phyloP scores from a whole-genome alignment of 2,329 filamentous ascomycete species.

The Aspergillus fumigatus region DNA sequence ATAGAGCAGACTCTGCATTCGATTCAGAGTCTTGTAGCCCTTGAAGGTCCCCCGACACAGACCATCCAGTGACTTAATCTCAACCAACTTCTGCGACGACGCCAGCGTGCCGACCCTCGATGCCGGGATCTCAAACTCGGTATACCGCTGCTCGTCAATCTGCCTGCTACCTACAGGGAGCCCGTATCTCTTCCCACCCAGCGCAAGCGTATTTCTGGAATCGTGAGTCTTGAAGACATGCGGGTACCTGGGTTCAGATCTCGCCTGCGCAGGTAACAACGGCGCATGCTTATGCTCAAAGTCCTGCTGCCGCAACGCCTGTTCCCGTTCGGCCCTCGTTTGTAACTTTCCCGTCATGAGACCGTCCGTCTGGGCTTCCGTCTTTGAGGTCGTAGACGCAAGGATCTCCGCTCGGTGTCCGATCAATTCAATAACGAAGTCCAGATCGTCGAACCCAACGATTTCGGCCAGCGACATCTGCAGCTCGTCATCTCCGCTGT shows the following conservation, averaged over 20 bases:
- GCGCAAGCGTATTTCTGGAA: slow-evolving; percentile 79
- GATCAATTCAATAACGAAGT: slow-evolving; percentile 89
- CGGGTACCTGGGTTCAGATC: slow-evolving; percentile 73
- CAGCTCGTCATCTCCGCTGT: slow-evolving; percentile 74
- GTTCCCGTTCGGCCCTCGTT: slow-evolving; percentile 72
- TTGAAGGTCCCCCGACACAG: slow-evolving; percentile 88
- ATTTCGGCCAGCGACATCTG: slow-evolving; percentile 86
- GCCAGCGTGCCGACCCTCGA: slow-evolving; percentile 70
- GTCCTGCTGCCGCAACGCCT: slow-evolving; percentile 70
- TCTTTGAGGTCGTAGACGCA: slow-evolving; percentile 29
- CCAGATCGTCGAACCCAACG: slow-evolving; percentile 87
- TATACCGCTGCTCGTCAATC: slow-evolving; percentile 71
- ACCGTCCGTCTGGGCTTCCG: slow-evolving; percentile 40
- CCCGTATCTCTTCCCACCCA: slow-evolving; percentile 74
- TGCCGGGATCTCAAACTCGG: slow-evolving; percentile 84
- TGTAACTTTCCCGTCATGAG: slow-evolving; percentile 56
- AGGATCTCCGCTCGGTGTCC: slow-evolving; percentile 67
- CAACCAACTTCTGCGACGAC: slow-evolving; percentile 67
- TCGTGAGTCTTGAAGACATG: slow-evolving; percentile 85
- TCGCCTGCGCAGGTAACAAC: slow-evolving; percentile 66
- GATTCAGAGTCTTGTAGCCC: slow-evolving; percentile 87
- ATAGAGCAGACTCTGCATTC: slow-evolving; percentile 97
- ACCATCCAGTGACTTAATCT: slow-evolving; percentile 79
- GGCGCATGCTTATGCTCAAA: slow-evolving; percentile 74
- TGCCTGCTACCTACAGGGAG: slow-evolving; percentile 72